Evolutionary conservation across 129 eudicot species (phyloP).

Genomic region (Escallonia rubra): DNA sequence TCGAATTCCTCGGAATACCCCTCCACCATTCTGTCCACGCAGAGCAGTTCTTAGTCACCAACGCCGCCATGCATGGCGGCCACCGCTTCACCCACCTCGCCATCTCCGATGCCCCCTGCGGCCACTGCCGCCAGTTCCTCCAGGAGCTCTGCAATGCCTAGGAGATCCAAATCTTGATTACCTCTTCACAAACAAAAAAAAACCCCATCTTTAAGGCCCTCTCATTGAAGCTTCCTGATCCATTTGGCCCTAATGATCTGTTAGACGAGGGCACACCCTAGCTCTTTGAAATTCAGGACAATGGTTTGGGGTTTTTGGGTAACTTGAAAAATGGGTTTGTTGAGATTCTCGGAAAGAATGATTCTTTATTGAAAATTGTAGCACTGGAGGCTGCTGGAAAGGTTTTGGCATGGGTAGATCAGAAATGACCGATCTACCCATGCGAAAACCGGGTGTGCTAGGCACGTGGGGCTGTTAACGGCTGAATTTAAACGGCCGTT

Average conservation of each 20-base stretch:
- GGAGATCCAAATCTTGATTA: conserved; percentile 45
- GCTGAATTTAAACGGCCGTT: too few relatives aligned
- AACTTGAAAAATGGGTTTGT: neutral
- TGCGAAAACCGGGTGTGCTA: too few relatives aligned
- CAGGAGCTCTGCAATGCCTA: conserved; percentile 66
- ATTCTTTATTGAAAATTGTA: too few relatives aligned
- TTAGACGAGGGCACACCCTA: conserved; percentile 54
- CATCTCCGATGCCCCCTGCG: conserved; percentile 92
- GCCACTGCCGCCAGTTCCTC: conserved; percentile 95
- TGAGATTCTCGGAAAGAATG: too few relatives aligned
- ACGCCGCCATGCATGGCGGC: conserved; percentile 46
- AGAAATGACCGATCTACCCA: too few relatives aligned
- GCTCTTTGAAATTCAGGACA: conserved; percentile 52
- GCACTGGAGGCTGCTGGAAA: too few relatives aligned
- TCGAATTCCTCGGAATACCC: conserved; percentile 75
- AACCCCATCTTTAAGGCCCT: conserved; percentile 36
- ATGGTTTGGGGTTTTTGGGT: conserved; percentile 22
- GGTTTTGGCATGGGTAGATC: too few relatives aligned
- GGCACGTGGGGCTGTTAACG: too few relatives aligned
- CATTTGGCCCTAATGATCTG: conserved; percentile 83
- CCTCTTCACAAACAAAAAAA: conserved; percentile 7
- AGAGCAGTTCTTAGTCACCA: conserved; percentile 84
- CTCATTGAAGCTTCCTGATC: conserved; percentile 36
- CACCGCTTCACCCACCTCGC: conserved; percentile 48
- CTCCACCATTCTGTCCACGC: conserved; percentile 86